phyloP scores from a whole-genome alignment of 768 basidiomycete genomes.

The Pleurotus platypus region DNA sequence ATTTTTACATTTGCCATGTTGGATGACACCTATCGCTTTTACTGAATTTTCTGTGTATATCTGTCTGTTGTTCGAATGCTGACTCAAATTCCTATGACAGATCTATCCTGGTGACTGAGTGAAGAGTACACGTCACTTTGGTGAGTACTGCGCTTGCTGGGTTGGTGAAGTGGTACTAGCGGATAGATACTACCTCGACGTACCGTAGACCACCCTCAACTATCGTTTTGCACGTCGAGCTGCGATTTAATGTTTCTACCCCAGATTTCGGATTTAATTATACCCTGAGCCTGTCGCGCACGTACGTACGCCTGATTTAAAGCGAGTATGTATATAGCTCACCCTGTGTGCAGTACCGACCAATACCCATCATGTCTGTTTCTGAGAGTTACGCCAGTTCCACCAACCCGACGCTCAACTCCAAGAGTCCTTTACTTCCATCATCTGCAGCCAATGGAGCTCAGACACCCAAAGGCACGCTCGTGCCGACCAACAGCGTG shows the following conservation, averaged over 20 bases:
- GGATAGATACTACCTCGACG: not conserved
- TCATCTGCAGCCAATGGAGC: conserved; percentile 34
- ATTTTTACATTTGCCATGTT: conserved; percentile 23
- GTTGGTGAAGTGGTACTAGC: not conserved
- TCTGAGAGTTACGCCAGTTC: conserved; percentile 14
- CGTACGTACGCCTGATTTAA: not conserved
- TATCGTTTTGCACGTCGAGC: not conserved
- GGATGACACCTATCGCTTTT: conserved; percentile 38
- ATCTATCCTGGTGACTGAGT: too few relatives aligned
- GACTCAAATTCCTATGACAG: too few relatives aligned
- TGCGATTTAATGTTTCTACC: not conserved
- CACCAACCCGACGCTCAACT: conserved; percentile 16
- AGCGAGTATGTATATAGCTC: not conserved
- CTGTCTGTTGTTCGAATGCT: not conserved
- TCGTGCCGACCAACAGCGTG: conserved; percentile 83
- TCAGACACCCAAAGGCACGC: conserved; percentile 24
- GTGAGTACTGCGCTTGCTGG: not conserved
- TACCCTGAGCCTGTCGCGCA: conserved; percentile 4
- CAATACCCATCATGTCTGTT: conserved; percentile 23
- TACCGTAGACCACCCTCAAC: not conserved
- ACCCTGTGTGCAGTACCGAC: not conserved
- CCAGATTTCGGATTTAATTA: not conserved
- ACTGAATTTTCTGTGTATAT: conserved; percentile 29
- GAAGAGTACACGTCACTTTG: not conserved
- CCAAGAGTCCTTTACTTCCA: conserved; percentile 23